Evolutionary conservation across 2,329 filamentous ascomycete genomes (phyloP), one percentile per base, ranked within the genome.

Genomic region (Microsporum audouinii): DNA sequence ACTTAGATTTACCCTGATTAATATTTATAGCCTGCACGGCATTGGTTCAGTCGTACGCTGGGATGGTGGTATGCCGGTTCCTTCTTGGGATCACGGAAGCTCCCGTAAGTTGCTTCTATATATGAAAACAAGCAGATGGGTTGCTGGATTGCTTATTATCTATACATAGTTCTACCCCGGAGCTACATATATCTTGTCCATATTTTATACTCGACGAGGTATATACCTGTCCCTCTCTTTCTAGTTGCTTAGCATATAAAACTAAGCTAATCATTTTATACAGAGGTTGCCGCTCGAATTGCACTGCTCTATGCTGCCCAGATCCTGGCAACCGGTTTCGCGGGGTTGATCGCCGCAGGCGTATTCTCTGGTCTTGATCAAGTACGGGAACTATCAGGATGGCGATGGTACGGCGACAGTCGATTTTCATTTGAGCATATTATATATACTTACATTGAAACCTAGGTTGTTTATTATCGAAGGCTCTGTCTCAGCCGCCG

Each of bases 171-270:
- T 86, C 70, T 75, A 86, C 31, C 84, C 85, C 0, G 85, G 85
- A 47, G 82, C 82, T 0, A 76, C 87, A 8, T 76, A 86, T 49
- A 82, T 86, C 53, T 76, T 87, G 23, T 84, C 82, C 0, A 84
- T 85, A 66, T 88, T 84, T 80, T 88, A 88, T 71, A 87, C 84
- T 1, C 78, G 83, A 56, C 78, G 80, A 57, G 82, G 84, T 23
- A 23, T 23, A 23, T 71, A 67, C 39, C 7, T 43, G 39, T 10
- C 39, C n/a, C n/a, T 43, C 10, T 7, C 10, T 12, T 17, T 43
- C 39, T 14, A 43, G 10, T 43, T 12, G 39, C 12, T 17, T 7
- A 4, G 39, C 1, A 12, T 43, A 43, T 14, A 17, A 43, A 14
- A 12, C 10, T 43, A 43, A 43, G 5, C n/a, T 4, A 43, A 43